Evolutionary conservation across 73 alveolate genomes (phyloP), one percentile per base, ranked within the genome.

Genomic region (Tetrahymena thermophila): DNA sequence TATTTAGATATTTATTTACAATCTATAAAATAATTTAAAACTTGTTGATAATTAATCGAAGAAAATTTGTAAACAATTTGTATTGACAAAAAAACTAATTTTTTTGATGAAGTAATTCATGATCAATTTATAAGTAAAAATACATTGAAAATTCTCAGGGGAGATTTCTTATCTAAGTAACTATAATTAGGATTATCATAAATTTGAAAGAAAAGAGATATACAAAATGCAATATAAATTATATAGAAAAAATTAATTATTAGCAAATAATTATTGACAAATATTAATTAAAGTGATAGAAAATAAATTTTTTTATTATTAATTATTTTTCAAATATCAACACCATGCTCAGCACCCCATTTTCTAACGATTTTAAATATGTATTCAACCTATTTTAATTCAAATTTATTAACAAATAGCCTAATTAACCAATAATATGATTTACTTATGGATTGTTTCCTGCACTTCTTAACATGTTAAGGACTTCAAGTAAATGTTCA

Each of bases 321-420:
- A 25, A 31, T 25, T 71, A 71, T 94, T 55, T n/a, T 84, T 95
- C 96, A 95, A 28, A 95, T 84, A 85, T 95, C 43, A 94, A 94
- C 58, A 56, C 94, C 94, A 95, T 95, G 93, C 35, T 85, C 94
- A 89, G 58, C 94, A 84, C 97, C 97, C 97, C 97, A 95, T 95
- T 95, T 85, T 57, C 94, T 95, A 16, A 95, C 94, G 23, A 95
- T 56, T 85, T 93, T 85, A 35, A 95, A 85, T 40, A 95, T 95
- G 93, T 85, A 95, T 44, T 95, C 96, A 44, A 95, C 96, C 89
- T 71, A 31, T 71, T 71, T 71, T 14, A 10, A 1, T 50, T 25
- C 1, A 28, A 71, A 25, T 71, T 31, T 19, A n/a, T 71, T 31
- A 71, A 28, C n/a, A 23, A 71, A n/a, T 23, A 19, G 17, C 21